Percentiles rank a stretch among this genome's conserved stretches.
Conservation (phyloP, 2,329 filamentous ascomycete species). For the Xylaria polymorpha region DNA sequence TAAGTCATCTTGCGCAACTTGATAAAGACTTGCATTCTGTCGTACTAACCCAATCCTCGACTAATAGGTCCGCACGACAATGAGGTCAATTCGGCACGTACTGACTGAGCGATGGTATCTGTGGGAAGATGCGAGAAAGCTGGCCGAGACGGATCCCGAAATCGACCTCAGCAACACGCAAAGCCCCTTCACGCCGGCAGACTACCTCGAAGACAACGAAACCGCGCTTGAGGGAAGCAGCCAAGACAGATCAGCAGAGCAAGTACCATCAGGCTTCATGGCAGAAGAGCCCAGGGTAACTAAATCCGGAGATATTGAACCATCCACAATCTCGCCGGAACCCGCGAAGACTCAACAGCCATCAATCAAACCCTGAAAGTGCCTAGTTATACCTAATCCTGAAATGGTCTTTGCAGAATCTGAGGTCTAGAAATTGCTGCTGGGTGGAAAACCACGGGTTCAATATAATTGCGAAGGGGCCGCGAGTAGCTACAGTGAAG, state of each 20-base stretch:
- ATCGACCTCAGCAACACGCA: conserved; percentile 67
- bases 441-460: conserved; percentile 13
- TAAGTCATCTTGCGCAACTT: conserved; percentile 54
- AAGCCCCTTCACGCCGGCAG: conserved; percentile 61
- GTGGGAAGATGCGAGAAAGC: conserved; percentile 79
- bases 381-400: background rate
- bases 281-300: conserved; percentile 30
- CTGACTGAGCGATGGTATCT: conserved; percentile 90
- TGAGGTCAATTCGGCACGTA: conserved; percentile 83
- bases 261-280: conserved; percentile 33
- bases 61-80: conserved; percentile 77
- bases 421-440: background rate
- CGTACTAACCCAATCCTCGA: conserved; percentile 13
- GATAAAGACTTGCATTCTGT: background rate
- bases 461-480: conserved; percentile 17
- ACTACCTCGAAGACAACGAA: conserved; percentile 48
- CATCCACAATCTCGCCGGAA: conserved; percentile 32
- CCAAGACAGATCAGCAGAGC: conserved; percentile 24
- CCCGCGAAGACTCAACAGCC: conserved; percentile 39
- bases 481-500: conserved; percentile 2
- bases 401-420: background rate
- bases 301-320: conserved; percentile 26
- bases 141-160: conserved; percentile 75
- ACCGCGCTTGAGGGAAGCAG: conserved; percentile 46
- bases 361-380: conserved; percentile 40